These are phyloP conservation scores for Beauveria pseudobassiana DNA, from an alignment of 2,329 filamentous ascomycete genomes.

Conservation along the genomic window DNA sequence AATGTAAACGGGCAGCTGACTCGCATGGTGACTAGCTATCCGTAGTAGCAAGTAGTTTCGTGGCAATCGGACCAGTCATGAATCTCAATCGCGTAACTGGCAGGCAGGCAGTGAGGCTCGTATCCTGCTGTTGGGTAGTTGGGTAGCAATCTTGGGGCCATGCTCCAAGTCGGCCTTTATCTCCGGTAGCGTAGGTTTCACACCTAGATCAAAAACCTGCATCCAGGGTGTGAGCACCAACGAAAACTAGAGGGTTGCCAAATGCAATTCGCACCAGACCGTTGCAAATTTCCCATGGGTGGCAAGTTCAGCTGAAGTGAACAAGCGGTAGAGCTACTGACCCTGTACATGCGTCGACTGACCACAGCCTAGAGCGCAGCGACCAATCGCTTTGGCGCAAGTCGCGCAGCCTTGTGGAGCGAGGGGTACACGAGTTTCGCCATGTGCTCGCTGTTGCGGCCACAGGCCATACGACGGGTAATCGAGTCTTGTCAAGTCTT, in stretches of 20 bases:
- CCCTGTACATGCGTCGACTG: not conserved
- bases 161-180: not conserved
- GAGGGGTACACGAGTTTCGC: not conserved
- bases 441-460: conserved; percentile 3
- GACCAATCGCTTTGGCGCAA: not conserved
- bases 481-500: not conserved
- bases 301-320: conserved; percentile 10
- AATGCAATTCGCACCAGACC: not conserved
- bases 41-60: not conserved
- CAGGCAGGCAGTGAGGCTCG: not conserved
- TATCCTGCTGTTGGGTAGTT: not conserved
- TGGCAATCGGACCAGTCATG: not conserved
- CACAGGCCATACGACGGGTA: not conserved
- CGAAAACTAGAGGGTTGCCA: not conserved
- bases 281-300: conserved; percentile 6
- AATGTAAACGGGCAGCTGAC: conserved; percentile 5
- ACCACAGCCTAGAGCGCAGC: not conserved
- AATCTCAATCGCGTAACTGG: not conserved
- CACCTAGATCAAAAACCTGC: not conserved
- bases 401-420: conserved; percentile 10
- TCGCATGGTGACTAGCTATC: not conserved
- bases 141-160: conserved; percentile 3
- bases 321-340: conserved; percentile 6
- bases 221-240: not conserved
- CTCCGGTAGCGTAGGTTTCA: not conserved